phyloP scores from a whole-genome alignment of 2,329 filamentous ascomycete species.

The Fusarium haematococcum region DNA sequence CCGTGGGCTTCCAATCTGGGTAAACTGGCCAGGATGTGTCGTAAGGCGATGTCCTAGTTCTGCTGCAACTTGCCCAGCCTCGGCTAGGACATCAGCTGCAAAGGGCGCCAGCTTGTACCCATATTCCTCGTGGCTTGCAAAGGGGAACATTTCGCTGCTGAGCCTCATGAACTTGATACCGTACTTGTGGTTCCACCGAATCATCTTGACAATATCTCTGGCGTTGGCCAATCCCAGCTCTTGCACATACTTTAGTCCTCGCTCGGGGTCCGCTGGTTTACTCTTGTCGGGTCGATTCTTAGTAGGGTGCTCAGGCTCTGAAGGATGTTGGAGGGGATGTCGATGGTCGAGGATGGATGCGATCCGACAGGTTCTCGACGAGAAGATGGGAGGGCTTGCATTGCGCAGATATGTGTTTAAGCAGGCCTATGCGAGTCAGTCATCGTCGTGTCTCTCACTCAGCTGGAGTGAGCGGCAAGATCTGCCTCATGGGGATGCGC shows the following conservation, averaged over 20 bases:
- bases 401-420: conserved; percentile 90
- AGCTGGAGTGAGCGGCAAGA: conserved; percentile 19
- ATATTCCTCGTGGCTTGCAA: conserved; percentile 88
- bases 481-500: conserved; percentile 44
- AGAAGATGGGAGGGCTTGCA: conserved; percentile 86
- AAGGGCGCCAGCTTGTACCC: conserved; percentile 89
- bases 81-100: conserved; percentile 79
- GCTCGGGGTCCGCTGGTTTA: conserved; percentile 72
- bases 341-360: conserved; percentile 90
- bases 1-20: conserved; percentile 87
- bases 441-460: not conserved
- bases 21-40: conserved; percentile 93
- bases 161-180: conserved; percentile 92
- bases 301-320: conserved; percentile 80
- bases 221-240: conserved; percentile 84
- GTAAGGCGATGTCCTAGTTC: conserved; percentile 87
- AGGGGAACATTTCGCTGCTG: conserved; percentile 97
- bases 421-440: conserved; percentile 70
- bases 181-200: conserved; percentile 92
- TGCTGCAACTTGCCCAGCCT: conserved; percentile 81
- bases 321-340: conserved; percentile 81
- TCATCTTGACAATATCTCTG: conserved; percentile 84
- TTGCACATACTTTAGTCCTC: conserved; percentile 81
- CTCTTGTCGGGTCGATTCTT: conserved; percentile 88
- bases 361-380: conserved; percentile 91